Conservation (phyloP, 2,329 filamentous ascomycete genomes). For the Microdochium nivale region DNA sequence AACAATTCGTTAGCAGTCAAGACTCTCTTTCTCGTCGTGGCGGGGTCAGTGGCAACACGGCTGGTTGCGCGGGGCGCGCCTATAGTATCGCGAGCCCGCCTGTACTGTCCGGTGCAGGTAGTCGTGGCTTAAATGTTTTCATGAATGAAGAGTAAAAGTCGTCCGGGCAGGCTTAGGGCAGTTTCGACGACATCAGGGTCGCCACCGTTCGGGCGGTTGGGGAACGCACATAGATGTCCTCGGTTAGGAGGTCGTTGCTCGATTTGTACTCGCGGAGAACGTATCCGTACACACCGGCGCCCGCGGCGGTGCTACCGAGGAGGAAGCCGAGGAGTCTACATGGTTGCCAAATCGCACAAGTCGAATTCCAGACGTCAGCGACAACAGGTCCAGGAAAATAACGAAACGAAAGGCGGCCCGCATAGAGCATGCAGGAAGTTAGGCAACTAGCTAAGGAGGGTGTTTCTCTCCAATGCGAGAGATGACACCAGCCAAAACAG, state of each 20-base stretch:
- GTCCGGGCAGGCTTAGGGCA: too few relatives aligned
- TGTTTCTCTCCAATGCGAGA: too few relatives aligned
- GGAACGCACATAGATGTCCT: slow-evolving; percentile 86
- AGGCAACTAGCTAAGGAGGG: too few relatives aligned
- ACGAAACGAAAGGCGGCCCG: too few relatives aligned
- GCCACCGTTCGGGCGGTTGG: slow-evolving; percentile 10
- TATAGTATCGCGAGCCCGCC: too few relatives aligned
- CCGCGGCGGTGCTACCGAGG: slow-evolving; percentile 70
- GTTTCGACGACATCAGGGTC: slow-evolving; percentile 2
- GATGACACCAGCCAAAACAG: not conserved
- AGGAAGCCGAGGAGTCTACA: slow-evolving; percentile 84
- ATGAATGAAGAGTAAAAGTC: too few relatives aligned
- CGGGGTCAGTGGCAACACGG: slow-evolving; percentile 1
- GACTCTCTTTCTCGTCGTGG: not conserved
- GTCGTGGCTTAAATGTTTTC: too few relatives aligned
- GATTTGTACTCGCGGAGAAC: slow-evolving; percentile 88
- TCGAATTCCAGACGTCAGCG: not conserved
- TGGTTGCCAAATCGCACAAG: not conserved
- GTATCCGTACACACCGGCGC: slow-evolving; percentile 82
- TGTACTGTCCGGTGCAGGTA: too few relatives aligned
- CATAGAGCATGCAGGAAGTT: too few relatives aligned
- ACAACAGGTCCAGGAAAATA: too few relatives aligned
- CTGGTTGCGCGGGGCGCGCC: too few relatives aligned
- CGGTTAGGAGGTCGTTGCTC: slow-evolving; percentile 84
- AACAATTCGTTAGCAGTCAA: slow-evolving; percentile 4